Evolutionary conservation across 2,329 filamentous ascomycete species (phyloP).

Genomic region (Penicillium sp.): DNA sequence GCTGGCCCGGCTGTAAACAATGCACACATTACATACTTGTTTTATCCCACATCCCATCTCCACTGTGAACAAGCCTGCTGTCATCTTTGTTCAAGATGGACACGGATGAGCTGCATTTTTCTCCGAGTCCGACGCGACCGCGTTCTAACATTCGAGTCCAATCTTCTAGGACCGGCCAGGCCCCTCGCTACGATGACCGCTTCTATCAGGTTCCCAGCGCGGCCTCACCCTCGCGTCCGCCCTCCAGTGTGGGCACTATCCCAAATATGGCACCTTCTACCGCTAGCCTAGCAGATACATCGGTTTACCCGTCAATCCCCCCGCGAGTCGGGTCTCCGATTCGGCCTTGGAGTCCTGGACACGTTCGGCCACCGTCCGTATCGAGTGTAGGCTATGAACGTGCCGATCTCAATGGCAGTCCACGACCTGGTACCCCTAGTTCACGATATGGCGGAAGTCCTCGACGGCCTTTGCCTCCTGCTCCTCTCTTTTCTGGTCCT

Average conservation of each 20-base stretch:
- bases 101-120: neutral
- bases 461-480: constrained; percentile 77
- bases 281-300: constrained; percentile 30
- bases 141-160: constrained; percentile 20
- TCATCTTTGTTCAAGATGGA: constrained; percentile 12
- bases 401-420: constrained; percentile 79
- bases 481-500: constrained; percentile 69
- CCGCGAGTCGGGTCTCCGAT: constrained; percentile 39
- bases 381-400: constrained; percentile 74
- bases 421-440: constrained; percentile 83
- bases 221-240: constrained; percentile 34
- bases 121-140: constrained; percentile 11
- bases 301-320: constrained; percentile 35
- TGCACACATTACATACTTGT: constrained; percentile 5
- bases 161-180: constrained; percentile 15
- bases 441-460: constrained; percentile 85
- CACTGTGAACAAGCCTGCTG: neutral
- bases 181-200: constrained; percentile 15
- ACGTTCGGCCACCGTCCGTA: constrained; percentile 60
- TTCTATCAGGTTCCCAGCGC: constrained; percentile 28
- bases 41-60: constrained; percentile 1
- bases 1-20: constrained; percentile 7
- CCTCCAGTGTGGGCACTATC: constrained; percentile 40
- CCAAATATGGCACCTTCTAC: constrained; percentile 41
- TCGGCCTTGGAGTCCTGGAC: constrained; percentile 56